A percentile compares a stretch with the other conserved stretches of the same genome.
These are phyloP conservation scores for Backusella mclennaniae DNA, from an alignment of 192 early-diverging fungal species.

Conservation along the genomic window DNA sequence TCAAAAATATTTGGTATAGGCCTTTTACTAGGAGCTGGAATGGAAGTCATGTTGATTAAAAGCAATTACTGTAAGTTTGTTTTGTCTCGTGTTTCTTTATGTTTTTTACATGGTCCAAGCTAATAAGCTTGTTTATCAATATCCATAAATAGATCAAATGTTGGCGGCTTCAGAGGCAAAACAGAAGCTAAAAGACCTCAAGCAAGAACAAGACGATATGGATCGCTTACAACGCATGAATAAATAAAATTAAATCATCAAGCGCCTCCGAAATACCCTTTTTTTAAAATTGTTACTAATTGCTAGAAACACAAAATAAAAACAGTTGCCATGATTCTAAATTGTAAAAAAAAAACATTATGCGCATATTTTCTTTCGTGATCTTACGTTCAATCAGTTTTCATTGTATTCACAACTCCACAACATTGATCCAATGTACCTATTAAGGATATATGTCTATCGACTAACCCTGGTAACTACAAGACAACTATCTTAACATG, in stretches of 20 bases:
- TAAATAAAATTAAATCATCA: background rate
- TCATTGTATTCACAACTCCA: too few species aligned
- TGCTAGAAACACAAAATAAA: background rate
- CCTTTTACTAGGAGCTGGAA: constrained; percentile 14
- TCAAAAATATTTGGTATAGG: constrained; percentile 27
- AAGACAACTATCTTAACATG: background rate
- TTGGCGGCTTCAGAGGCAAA: constrained; percentile 32
- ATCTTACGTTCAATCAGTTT: background rate
- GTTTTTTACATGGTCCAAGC: background rate
- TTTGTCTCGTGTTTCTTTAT: background rate
- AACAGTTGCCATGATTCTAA: background rate
- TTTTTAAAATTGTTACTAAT: background rate
- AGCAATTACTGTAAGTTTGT: constrained; percentile 25
- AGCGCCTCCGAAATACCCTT: background rate
- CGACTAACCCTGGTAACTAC: background rate
- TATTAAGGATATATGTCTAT: background rate
- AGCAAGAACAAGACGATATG: constrained; percentile 20
- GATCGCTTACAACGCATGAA: constrained; percentile 12
- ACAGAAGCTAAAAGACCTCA: constrained; percentile 11
- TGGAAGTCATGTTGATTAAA: constrained; percentile 27
- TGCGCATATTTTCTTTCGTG: background rate
- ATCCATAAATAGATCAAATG: constrained; percentile 25
- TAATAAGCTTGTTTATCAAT: background rate
- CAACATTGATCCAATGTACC: too few species aligned
- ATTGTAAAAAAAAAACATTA: too few species aligned